These are phyloP conservation scores for Candida ficus DNA, from an alignment of 805 yeast species.

Conservation along the genomic window DNA sequence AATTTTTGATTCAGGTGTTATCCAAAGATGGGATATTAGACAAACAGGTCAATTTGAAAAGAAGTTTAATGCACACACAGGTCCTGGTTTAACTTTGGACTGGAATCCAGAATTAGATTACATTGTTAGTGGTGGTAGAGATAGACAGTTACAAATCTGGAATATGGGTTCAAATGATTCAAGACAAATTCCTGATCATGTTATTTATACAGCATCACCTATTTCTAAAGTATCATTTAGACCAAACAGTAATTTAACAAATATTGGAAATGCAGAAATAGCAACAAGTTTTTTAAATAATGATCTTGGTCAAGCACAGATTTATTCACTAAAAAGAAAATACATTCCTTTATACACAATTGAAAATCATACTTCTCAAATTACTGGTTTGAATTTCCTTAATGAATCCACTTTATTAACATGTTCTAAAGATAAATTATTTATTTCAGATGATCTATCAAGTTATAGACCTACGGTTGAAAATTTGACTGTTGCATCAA, in stretches of 20 bases:
- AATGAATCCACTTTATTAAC: conserved; percentile 42
- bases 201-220: conserved; percentile 70
- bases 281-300: conserved; percentile 73
- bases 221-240: conserved; percentile 75
- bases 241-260: conserved; percentile 30
- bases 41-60: conserved; percentile 57
- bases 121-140: conserved; percentile 90
- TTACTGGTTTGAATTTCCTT: conserved; percentile 56
- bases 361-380: conserved; percentile 42
- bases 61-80: conserved; percentile 81
- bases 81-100: conserved; percentile 82
- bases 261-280: conserved; percentile 53
- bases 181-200: conserved; percentile 56
- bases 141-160: conserved; percentile 77
- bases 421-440: conserved; percentile 44
- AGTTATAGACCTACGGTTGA: conserved; percentile 40
- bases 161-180: conserved; percentile 39
- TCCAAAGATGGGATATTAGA: conserved; percentile 85
- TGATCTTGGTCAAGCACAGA: conserved; percentile 51
- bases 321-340: conserved; percentile 67
- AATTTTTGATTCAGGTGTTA: conserved; percentile 83
- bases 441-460: conserved; percentile 44
- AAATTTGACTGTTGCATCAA: conserved; percentile 44
- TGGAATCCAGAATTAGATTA: conserved; percentile 85
- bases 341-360: conserved; percentile 60